Evolutionary conservation across 176 grass and related monocot species (phyloP).

Genomic region (Hordeum vulgare): DNA sequence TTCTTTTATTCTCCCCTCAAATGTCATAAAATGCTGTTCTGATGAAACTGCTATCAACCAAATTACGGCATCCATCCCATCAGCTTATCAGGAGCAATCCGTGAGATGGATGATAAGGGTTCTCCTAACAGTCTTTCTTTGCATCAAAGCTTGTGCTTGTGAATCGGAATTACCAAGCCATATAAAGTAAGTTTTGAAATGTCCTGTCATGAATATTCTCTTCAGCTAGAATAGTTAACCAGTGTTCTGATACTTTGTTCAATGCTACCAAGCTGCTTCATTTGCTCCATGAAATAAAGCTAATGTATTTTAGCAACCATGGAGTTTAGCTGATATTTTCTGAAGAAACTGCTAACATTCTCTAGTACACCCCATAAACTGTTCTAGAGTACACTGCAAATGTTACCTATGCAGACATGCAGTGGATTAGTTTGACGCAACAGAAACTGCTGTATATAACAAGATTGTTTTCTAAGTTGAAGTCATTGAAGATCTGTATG

Average conservation of each 20-base stretch:
- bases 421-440: conserved; percentile 16
- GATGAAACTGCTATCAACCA: conserved; percentile 44
- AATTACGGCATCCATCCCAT: conserved; percentile 48
- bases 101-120: conserved; percentile 86
- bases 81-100: conserved; percentile 72
- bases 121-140: conserved; percentile 73
- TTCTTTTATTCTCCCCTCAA: conserved; percentile 67
- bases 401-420: background rate
- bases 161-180: conserved; percentile 58
- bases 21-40: conserved; percentile 42
- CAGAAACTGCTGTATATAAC: background rate
- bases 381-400: conserved; percentile 4
- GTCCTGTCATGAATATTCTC: background rate
- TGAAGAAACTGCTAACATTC: background rate
- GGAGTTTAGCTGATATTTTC: background rate
- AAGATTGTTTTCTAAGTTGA: conserved; percentile 2
- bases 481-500: background rate
- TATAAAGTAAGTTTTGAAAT: conserved; percentile 53
- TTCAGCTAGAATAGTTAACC: background rate
- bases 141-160: conserved; percentile 62
- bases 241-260: background rate
- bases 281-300: conserved; percentile 9
- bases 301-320: background rate
- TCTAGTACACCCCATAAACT: background rate
- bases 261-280: background rate